phyloP scores from a whole-genome alignment of 371 early-diverging fungal genomes.

The Apophysomyces sp. region DNA sequence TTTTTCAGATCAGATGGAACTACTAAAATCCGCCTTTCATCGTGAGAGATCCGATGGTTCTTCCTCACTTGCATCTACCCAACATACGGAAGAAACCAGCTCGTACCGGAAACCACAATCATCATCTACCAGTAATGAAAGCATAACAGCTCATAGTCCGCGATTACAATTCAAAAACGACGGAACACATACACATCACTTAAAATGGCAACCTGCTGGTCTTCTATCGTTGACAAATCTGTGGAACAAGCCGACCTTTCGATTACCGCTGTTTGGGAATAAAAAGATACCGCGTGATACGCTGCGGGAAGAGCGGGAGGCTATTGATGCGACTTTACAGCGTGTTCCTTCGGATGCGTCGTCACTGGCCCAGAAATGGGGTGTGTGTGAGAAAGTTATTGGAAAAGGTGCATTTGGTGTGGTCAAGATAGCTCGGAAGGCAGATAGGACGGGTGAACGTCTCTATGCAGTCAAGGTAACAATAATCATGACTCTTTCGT shows the following conservation, averaged over 20 bases:
- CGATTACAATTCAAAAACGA: constrained; percentile 34
- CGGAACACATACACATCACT: constrained; percentile 38
- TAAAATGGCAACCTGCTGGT: constrained; percentile 27
- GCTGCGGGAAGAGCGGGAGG: constrained; percentile 27
- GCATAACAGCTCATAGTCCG: background rate
- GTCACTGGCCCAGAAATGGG: constrained; percentile 44
- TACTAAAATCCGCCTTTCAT: background rate
- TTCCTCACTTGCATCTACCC: background rate
- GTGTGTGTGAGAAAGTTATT: constrained; percentile 50
- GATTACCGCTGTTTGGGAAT: constrained; percentile 26
- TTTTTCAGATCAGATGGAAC: background rate
- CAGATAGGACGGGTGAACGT: constrained; percentile 31
- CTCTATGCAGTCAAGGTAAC: constrained; percentile 57
- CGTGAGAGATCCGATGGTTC: background rate
- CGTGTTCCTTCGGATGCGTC: constrained; percentile 9
- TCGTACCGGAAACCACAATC: background rate
- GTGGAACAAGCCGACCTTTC: constrained; percentile 8
- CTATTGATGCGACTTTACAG: constrained; percentile 21
- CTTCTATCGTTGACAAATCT: constrained; percentile 26
- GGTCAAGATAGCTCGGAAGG: constrained; percentile 45
- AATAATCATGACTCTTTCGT: background rate
- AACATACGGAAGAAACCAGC: background rate
- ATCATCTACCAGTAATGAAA: background rate
- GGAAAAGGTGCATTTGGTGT: constrained; percentile 55
- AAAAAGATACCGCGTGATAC: constrained; percentile 20